Evolutionary conservation across 225 moss, liverwort and hornwort genomes (phyloP).

Genomic region (Bryoerythrophyllum caledonicum): DNA sequence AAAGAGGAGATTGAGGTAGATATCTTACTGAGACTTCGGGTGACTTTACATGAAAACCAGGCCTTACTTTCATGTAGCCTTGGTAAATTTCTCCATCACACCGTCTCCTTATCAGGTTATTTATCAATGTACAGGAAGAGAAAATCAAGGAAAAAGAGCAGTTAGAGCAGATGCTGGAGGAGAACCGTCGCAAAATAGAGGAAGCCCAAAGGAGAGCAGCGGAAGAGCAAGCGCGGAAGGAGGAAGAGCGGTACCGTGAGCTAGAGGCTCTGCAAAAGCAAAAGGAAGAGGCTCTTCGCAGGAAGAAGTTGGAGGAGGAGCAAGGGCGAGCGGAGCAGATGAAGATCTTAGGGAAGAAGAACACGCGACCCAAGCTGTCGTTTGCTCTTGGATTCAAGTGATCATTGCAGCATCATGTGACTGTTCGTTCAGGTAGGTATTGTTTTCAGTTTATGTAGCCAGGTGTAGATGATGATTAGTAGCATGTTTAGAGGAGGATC

Average conservation of each 20-base stretch:
- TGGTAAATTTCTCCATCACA: too few relatives aligned
- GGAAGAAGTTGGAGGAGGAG: constrained; percentile 87
- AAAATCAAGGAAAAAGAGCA: constrained; percentile 82
- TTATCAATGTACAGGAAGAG: constrained; percentile 57
- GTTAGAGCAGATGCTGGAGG: constrained; percentile 92
- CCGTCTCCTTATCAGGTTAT: background rate
- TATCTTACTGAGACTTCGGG: too few relatives aligned
- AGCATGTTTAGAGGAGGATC: constrained; percentile 15
- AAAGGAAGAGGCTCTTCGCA: constrained; percentile 78
- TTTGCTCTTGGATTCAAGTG: constrained; percentile 96
- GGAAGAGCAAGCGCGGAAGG: constrained; percentile 94
- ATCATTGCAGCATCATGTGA: too few relatives aligned
- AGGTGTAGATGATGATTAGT: constrained; percentile 20
- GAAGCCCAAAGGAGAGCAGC: constrained; percentile 92
- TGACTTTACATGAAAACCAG: too few relatives aligned
- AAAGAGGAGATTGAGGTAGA: too few relatives aligned
- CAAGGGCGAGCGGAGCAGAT: constrained; percentile 90
- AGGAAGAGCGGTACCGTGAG: constrained; percentile 94
- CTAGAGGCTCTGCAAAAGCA: constrained; percentile 91
- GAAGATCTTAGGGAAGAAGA: constrained; percentile 98
- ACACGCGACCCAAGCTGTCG: constrained; percentile 90
- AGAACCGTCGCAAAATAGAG: constrained; percentile 89
- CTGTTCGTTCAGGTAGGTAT: constrained; percentile 10
- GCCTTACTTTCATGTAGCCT: too few relatives aligned
- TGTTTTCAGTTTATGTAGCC: constrained; percentile 2